Percentiles rank a stretch among this genome's conserved stretches.
Evolutionary conservation across 129 eudicot genomes (phyloP).

Genomic region (Scalesia atractyloides): DNA sequence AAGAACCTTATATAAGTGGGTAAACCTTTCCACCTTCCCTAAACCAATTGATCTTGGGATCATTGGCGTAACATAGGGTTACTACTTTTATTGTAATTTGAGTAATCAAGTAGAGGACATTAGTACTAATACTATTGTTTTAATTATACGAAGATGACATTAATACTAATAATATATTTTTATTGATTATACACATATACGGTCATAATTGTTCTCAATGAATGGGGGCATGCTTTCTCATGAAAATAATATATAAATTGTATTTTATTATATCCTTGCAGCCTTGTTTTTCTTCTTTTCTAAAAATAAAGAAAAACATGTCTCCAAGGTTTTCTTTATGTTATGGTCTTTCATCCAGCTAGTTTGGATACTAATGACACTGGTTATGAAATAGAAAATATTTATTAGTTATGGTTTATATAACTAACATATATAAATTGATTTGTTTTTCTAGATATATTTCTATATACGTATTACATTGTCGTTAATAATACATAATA

Average conservation of each 20-base stretch:
- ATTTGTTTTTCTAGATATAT: too few relatives aligned
- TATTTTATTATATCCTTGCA: constrained; percentile 5
- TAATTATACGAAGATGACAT: background rate
- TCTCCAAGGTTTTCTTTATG: constrained; percentile 9
- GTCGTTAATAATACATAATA: too few relatives aligned
- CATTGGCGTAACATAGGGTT: too few relatives aligned
- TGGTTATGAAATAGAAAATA: background rate
- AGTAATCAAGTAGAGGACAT: background rate
- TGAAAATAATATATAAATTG: constrained; percentile 4
- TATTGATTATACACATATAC: background rate
- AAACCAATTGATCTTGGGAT: too few relatives aligned
- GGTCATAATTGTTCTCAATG: background rate
- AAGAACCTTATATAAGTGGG: too few relatives aligned
- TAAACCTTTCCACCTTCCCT: too few relatives aligned
- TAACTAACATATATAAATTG: too few relatives aligned
- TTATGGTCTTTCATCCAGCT: background rate
- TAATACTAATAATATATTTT: background rate
- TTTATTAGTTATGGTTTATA: too few relatives aligned
- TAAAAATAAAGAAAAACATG: background rate
- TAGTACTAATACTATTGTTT: background rate
- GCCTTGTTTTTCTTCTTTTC: constrained; percentile 12
- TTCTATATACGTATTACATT: too few relatives aligned
- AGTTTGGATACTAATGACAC: background rate
- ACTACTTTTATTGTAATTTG: too few relatives aligned
- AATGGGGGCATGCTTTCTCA: constrained; percentile 3